phyloP scores from a whole-genome alignment of 2,329 filamentous ascomycete genomes.

The Microascus cirrosus region DNA sequence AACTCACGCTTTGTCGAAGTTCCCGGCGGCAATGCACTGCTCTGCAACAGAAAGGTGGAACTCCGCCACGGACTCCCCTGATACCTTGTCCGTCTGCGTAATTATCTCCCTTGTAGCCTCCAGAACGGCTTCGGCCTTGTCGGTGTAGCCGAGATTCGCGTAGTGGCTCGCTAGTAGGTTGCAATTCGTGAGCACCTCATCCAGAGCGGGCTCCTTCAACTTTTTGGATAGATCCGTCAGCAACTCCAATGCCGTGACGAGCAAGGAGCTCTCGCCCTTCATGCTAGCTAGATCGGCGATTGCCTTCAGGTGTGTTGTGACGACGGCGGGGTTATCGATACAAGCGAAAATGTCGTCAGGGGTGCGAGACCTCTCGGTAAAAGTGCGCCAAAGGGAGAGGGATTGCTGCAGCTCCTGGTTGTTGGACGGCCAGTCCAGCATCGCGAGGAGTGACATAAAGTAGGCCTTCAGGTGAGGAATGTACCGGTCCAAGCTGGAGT shows the following conservation, averaged over 20 bases:
- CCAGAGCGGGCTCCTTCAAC: conserved; percentile 7
- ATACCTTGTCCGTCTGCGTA: conserved; percentile 21
- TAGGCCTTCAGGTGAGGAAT: conserved; percentile 36
- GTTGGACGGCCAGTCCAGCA: conserved; percentile 22
- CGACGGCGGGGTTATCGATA: conserved; percentile 36
- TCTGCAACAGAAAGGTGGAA: conserved; percentile 64
- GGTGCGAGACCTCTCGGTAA: conserved; percentile 25
- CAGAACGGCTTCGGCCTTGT: conserved; percentile 41
- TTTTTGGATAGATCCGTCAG: conserved; percentile 28
- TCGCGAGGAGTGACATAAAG: conserved; percentile 28
- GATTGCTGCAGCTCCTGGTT: conserved; percentile 21
- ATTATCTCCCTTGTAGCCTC: conserved; percentile 42
- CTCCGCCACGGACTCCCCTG: conserved; percentile 28
- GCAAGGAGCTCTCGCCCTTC: conserved; percentile 33
- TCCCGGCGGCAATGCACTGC: conserved; percentile 58
- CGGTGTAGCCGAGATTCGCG: conserved; percentile 38
- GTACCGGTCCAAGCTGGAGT: conserved; percentile 29
- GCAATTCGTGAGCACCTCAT: conserved; percentile 32
- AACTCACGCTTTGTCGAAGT: conserved; percentile 47
- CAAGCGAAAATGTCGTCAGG: conserved; percentile 26
- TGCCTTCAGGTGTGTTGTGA: conserved; percentile 38
- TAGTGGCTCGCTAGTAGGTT: conserved; percentile 41
- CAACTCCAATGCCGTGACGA: conserved; percentile 35
- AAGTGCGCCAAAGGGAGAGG: conserved; percentile 30
- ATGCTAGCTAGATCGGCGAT: conserved; percentile 39